These are phyloP conservation scores for Rhododendron kiyosumense DNA, from an alignment of 148 eudicot species.

Conservation along the genomic window DNA sequence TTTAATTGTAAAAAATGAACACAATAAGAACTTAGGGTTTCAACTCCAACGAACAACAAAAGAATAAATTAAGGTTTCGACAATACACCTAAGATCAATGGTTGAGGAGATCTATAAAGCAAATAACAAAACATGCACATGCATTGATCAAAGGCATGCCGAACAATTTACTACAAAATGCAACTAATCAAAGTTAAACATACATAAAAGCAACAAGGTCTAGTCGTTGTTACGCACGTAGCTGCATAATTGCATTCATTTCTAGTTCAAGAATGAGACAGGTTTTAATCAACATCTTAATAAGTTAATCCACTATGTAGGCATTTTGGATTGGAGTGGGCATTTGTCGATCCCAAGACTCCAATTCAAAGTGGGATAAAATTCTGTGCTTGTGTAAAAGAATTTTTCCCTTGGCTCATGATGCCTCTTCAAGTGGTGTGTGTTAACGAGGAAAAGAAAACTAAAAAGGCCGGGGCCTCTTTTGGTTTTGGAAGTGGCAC, in stretches of 20 bases:
- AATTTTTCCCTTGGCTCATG: conserved; percentile 83
- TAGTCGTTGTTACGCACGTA: background rate
- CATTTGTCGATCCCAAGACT: conserved; percentile 74
- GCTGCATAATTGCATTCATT: background rate
- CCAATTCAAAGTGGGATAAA: conserved; percentile 61
- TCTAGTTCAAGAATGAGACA: background rate
- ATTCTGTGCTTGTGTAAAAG: conserved; percentile 84
- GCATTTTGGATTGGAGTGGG: conserved; percentile 86
- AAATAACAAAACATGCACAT: no score
- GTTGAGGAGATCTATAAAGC: no score
- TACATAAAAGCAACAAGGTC: no score
- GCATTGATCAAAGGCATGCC: no score
- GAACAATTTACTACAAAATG: no score
- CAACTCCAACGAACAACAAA: no score
- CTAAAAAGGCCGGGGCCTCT: conserved; percentile 49
- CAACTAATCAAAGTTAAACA: no score
- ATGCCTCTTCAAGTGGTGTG: conserved; percentile 86
- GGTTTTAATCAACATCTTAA: background rate
- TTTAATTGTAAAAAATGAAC: no score
- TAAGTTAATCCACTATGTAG: conserved; percentile 21
- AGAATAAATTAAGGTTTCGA: no score
- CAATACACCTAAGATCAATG: no score
- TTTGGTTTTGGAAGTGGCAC: conserved; percentile 93
- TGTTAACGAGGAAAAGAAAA: conserved; percentile 44
- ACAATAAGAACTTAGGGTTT: no score